A percentile compares a stretch with the other conserved stretches of the same genome.
Evolutionary conservation across 2,329 filamentous ascomycete species (phyloP).

Genomic region (Lachnellula willkommii): DNA sequence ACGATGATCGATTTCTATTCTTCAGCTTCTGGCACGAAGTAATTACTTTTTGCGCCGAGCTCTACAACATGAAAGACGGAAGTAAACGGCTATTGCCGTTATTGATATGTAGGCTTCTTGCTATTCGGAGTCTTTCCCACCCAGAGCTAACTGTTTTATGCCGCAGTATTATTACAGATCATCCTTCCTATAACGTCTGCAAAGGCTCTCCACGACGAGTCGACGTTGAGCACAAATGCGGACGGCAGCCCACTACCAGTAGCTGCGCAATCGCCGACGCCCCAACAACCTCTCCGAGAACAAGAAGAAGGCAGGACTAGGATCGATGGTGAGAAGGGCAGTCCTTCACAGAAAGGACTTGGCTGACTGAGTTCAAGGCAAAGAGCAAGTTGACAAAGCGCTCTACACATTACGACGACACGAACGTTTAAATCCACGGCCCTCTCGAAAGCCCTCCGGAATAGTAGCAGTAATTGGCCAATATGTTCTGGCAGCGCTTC

Average conservation of each 20-base stretch:
- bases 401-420: constrained; percentile 30
- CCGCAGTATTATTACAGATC: constrained; percentile 27
- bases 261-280: constrained; percentile 21
- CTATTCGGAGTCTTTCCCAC: not conserved
- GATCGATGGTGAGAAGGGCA: constrained; percentile 22
- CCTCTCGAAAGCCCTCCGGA: constrained; percentile 47
- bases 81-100: constrained; percentile 29
- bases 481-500: constrained; percentile 58
- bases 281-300: constrained; percentile 25
- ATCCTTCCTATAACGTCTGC: constrained; percentile 17
- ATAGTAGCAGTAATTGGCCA: constrained; percentile 51
- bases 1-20: constrained; percentile 21
- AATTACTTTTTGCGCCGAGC: constrained; percentile 16
- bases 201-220: constrained; percentile 16
- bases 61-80: constrained; percentile 28
- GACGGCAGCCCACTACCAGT: constrained; percentile 24
- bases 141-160: constrained; percentile 1
- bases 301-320: constrained; percentile 17
- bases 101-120: constrained; percentile 27
- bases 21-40: constrained; percentile 25
- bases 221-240: constrained; percentile 17
- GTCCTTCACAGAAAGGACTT: not conserved
- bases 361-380: constrained; percentile 24
- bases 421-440: constrained; percentile 26
- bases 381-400: constrained; percentile 34